Conservation (phyloP, 2,329 filamentous ascomycete species). For the Arthrobotrys entomopaga region DNA sequence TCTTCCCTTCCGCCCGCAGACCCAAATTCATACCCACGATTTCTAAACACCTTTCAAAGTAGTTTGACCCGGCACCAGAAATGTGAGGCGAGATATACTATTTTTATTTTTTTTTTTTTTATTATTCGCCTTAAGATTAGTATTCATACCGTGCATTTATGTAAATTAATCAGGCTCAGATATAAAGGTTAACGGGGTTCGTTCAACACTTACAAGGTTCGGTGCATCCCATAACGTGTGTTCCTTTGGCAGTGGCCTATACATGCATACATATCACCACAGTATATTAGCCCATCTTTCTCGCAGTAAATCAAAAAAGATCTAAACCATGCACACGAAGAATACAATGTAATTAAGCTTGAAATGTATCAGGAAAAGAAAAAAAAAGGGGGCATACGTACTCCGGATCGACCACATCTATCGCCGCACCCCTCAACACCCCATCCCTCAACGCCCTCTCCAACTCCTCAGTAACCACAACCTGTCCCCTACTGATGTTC, state of each 20-base stretch:
- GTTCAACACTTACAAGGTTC: conserved; percentile 70
- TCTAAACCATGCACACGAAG: not conserved
- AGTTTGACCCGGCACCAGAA: conserved; percentile 68
- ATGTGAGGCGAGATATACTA: conserved; percentile 65
- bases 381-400: conserved; percentile 1
- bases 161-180: conserved; percentile 62
- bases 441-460: conserved; percentile 69
- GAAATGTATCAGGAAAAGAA: no score
- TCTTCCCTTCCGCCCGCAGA: conserved; percentile 66
- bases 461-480: conserved; percentile 72
- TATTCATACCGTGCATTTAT: no score
- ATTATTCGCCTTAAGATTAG: conserved; percentile 61
- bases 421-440: conserved; percentile 72
- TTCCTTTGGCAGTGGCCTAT: conserved; percentile 71
- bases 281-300: no score
- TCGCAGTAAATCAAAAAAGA: no score
- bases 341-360: no score
- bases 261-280: not conserved
- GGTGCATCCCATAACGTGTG: conserved; percentile 76
- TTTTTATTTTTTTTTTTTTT: no score
- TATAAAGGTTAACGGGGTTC: not conserved
- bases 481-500: conserved; percentile 76
- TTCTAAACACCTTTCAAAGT: conserved; percentile 69
- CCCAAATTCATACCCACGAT: conserved; percentile 70
- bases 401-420: conserved; percentile 84